Percentiles rank a stretch among this genome's conserved stretches.
Conservation (phyloP, 768 basidiomycete species). For the Macrocybe gigantea region DNA sequence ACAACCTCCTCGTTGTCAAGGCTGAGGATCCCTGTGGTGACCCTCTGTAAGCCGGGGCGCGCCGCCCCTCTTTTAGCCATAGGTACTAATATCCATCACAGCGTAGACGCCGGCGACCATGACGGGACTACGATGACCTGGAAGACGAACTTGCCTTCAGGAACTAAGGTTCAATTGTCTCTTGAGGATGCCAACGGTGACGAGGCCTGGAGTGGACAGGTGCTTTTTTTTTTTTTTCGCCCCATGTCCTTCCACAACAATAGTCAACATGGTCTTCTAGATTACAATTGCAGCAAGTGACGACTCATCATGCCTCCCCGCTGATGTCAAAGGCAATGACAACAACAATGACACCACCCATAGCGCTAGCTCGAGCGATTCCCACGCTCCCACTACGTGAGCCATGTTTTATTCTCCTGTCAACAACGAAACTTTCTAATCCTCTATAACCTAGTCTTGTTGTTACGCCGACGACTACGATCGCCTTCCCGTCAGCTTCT, state of each 20-base stretch:
- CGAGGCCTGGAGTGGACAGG: conserved; percentile 64
- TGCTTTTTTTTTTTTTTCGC: conserved; percentile 28
- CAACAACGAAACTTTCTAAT: not conserved
- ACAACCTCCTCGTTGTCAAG: conserved; percentile 52
- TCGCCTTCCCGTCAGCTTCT: conserved; percentile 5
- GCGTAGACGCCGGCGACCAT: conserved; percentile 57
- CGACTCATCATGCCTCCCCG: conserved; percentile 32
- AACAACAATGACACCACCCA: not conserved
- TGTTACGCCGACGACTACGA: conserved; percentile 13
- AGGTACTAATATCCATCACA: conserved; percentile 18
- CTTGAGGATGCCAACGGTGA: conserved; percentile 45
- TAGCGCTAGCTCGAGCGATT: conserved; percentile 9
- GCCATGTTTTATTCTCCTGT: not conserved
- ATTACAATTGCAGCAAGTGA: conserved; percentile 31
- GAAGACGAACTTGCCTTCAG: conserved; percentile 39
- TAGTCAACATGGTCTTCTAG: conserved; percentile 17
- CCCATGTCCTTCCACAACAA: not conserved
- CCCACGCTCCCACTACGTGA: conserved; percentile 14
- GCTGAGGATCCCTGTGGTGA: conserved; percentile 52
- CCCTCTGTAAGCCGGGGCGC: conserved; percentile 41
- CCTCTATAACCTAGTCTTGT: conserved; percentile 13
- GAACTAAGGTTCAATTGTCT: conserved; percentile 43
- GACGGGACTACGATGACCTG: conserved; percentile 37
- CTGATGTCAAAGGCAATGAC: conserved; percentile 3
- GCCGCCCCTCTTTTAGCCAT: not conserved